These are phyloP conservation scores for Acephala macrosclerotiorum DNA, from an alignment of 2,329 filamentous ascomycete species.

Conservation along the genomic window DNA sequence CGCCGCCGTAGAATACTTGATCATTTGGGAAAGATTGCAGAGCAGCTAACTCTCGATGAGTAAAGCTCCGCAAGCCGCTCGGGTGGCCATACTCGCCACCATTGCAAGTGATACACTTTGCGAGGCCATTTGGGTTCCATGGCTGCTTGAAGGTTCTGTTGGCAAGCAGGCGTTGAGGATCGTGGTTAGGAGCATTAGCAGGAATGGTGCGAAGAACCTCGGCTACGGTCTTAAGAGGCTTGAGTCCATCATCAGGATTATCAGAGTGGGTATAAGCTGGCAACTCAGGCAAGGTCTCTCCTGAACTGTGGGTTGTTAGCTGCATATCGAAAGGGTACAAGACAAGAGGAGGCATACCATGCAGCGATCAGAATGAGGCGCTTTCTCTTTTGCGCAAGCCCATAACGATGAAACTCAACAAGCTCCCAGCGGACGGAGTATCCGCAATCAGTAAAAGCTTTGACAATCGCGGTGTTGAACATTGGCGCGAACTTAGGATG, in stretches of 20 bases:
- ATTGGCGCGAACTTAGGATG: constrained; percentile 38
- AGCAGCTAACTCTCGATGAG: constrained; percentile 67
- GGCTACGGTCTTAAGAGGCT: constrained; percentile 52
- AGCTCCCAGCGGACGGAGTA: constrained; percentile 76
- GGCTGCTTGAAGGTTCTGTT: neutral
- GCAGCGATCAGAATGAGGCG: constrained; percentile 63
- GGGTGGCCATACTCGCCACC: constrained; percentile 66
- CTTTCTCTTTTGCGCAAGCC: constrained; percentile 28
- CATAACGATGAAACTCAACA: constrained; percentile 55
- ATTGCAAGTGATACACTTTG: constrained; percentile 67
- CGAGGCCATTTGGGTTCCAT: constrained; percentile 55
- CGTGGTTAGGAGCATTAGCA: constrained; percentile 49
- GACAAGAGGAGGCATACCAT: constrained; percentile 34
- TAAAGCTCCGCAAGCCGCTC: constrained; percentile 67
- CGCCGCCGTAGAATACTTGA: constrained; percentile 61
- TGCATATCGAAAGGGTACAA: neutral
- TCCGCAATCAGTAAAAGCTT: constrained; percentile 66
- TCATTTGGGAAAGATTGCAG: constrained; percentile 72
- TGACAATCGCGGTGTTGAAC: constrained; percentile 56
- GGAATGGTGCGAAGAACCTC: constrained; percentile 38
- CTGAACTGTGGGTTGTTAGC: constrained; percentile 57
- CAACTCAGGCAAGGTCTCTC: constrained; percentile 71
- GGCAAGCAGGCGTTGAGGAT: constrained; percentile 25
- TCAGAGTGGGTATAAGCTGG: constrained; percentile 65
- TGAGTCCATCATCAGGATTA: constrained; percentile 45